Evolutionary conservation across 1,139 yeast genomes (phyloP), one percentile per base, ranked within the genome.

Genomic region (Saccharomyces uvarum): DNA sequence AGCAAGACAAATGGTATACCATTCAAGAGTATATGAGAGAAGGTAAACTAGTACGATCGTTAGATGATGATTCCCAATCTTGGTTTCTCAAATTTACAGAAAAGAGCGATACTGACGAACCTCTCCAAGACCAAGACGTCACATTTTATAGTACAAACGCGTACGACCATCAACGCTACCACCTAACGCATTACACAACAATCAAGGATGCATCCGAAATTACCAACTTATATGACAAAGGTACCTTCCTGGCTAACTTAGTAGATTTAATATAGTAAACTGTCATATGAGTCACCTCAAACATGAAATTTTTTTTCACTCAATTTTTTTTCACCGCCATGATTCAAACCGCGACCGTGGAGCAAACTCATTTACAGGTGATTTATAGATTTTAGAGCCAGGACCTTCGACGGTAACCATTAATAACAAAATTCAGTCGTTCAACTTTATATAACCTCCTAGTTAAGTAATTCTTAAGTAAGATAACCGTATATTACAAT

Each of bases 1-100:
- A 93, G 70, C 75, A 83, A 9, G 82, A 78, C 51, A 93, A 93
- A 69, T 93, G 98, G 98, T 82, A 77, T 27, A 83, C 79, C 21
- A 76, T 93, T 11, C 83, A 84, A 55, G 79, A 82, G 51, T 75
- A 87, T 58, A 76, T 89, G 8, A 64, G 79, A 9, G 73, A 74
- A n/a, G 77, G 76, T 0, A 59, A 69, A 14, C 69, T 85, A 1
- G 61, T 64, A 8, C 58, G 54, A 46, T 57, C 61, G 7, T 27
- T 27, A 1, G 31, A 54, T 13, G 59, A 59, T 3, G 48, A 53
- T 19, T 9, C 13, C 7, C 44, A 11, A 16, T 38, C 44, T 19
- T 38, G 44, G 44, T 38, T 38, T 38, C 24, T 38, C 24, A 38
- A 38, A 38, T 9, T 19, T n/a, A 38, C 44, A 8, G 44, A 33